phyloP scores from a whole-genome alignment of 192 early-diverging fungal genomes.

The Backusella australiensis region DNA sequence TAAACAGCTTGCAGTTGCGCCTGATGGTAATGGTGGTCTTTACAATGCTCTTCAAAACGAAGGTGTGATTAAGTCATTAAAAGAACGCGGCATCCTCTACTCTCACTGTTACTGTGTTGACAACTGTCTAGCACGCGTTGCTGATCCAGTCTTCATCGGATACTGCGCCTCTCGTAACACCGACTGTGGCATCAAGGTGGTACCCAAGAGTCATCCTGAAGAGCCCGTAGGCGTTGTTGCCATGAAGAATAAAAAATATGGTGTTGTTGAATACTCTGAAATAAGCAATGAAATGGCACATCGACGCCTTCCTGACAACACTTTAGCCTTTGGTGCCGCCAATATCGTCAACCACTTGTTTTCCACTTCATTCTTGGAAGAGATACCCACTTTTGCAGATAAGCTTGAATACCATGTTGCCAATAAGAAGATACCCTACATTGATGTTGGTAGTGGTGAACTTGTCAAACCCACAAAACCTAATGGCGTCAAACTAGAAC shows the following conservation, averaged over 20 bases:
- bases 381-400: slow-evolving; percentile 66
- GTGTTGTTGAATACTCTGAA: slow-evolving; percentile 95
- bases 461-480: slow-evolving; percentile 57
- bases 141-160: slow-evolving; percentile 87
- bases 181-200: slow-evolving; percentile 86
- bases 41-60: slow-evolving; percentile 80
- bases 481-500: slow-evolving; percentile 92
- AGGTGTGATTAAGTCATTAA: slow-evolving; percentile 72
- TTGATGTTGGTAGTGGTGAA: slow-evolving; percentile 69
- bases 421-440: slow-evolving; percentile 85
- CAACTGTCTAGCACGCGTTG: slow-evolving; percentile 88
- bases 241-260: slow-evolving; percentile 64
- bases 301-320: slow-evolving; percentile 41
- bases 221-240: slow-evolving; percentile 92
- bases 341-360: slow-evolving; percentile 97
- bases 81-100: slow-evolving; percentile 71
- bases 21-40: slow-evolving; percentile 85
- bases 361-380: slow-evolving; percentile 76
- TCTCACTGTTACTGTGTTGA: slow-evolving; percentile 93
- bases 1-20: slow-evolving; percentile 54
- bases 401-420: slow-evolving; percentile 87
- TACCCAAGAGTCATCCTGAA: slow-evolving; percentile 76
- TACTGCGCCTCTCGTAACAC: slow-evolving; percentile 74
- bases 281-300: slow-evolving; percentile 72
- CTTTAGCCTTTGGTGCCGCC: slow-evolving; percentile 75